Evolutionary conservation across 331 rosid species (phyloP), one percentile per base, ranked within the genome.

Genomic region (Prunus yedoensis): DNA sequence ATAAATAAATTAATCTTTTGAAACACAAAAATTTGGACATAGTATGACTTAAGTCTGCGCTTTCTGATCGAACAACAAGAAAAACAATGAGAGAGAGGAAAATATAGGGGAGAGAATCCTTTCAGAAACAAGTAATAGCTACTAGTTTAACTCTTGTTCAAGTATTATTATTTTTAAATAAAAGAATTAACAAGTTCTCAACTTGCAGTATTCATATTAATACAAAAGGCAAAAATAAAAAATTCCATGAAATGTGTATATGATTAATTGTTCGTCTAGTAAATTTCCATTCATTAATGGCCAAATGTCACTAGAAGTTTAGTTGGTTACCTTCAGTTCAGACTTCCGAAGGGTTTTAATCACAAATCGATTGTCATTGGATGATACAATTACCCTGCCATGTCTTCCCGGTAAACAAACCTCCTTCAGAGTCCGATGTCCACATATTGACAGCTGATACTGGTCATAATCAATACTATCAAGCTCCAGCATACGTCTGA

Each of bases 401-500:
- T 50, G 25, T 75, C 74, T 83, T 76, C 78, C 85, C 3, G 77
- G 70, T n/a, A 76, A 72, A 56, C 68, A n/a, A 80, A 86, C 81
- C 66, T 62, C 79, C 66, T 49, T 78, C 25, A 86, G 41, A 12
- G 69, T 67, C 53, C 80, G 85, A n/a, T 80, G 82, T n/a, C 78
- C 81, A 64, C 83, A 78, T 27, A 86, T 8, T 47, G 83, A 67
- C 59, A 63, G 23, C 83, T 71, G 79, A 63, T 80, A 83, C 18
- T 83, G 80, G 2, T 57, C 54, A 75, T 72, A 75, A 15, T 81
- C 78, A 60, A 86, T 68, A 60, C 79, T n/a, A 38, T 73, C 73
- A 71, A 80, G 77, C 79, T 74, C 85, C 66, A 80, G 75, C 49
- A 86, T 66, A 28, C 51, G 77, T 68, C 89, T 86, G 87, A 30